Conservation (phyloP, 2,329 filamentous ascomycete genomes). For the Daldinia eschscholtzii region DNA sequence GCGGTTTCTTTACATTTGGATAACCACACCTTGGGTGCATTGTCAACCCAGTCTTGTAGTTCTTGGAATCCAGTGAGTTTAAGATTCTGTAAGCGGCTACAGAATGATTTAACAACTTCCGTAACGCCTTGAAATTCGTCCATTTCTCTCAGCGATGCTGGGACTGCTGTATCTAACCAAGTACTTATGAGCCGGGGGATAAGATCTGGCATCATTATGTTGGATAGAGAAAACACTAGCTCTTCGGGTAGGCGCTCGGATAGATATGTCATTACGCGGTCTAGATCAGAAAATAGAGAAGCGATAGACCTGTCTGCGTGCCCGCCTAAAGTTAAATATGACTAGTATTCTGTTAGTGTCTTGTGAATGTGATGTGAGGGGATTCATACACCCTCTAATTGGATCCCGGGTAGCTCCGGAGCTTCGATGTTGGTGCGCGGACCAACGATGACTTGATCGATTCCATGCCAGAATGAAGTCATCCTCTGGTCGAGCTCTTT, state of each 20-base stretch:
- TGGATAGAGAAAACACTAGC: constrained; percentile 71
- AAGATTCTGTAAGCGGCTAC: constrained; percentile 69
- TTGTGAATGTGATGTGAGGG: constrained; percentile 1
- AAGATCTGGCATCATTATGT: constrained; percentile 77
- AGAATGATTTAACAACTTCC: constrained; percentile 73
- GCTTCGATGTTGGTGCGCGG: constrained; percentile 66
- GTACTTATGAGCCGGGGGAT: constrained; percentile 75
- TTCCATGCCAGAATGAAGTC: constrained; percentile 70
- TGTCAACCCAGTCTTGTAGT: constrained; percentile 82
- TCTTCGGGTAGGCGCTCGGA: constrained; percentile 65
- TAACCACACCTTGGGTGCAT: constrained; percentile 87
- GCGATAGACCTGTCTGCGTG: constrained; percentile 61
- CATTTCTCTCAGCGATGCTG: constrained; percentile 78
- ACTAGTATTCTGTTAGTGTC: constrained; percentile 51
- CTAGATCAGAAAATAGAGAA: constrained; percentile 67
- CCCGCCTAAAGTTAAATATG: constrained; percentile 59
- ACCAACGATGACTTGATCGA: constrained; percentile 71
- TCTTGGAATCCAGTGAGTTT: constrained; percentile 73
- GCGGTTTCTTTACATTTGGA: constrained; percentile 84
- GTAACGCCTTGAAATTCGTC: constrained; percentile 77
- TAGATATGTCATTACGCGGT: constrained; percentile 65
- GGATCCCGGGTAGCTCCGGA: constrained; percentile 56
- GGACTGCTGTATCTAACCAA: constrained; percentile 83
- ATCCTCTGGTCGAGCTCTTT: constrained; percentile 72
- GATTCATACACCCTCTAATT: constrained; percentile 56